These are phyloP conservation scores for Pythium utonaiense DNA, from an alignment of 352 stramenopile genomes.

Conservation along the genomic window DNA sequence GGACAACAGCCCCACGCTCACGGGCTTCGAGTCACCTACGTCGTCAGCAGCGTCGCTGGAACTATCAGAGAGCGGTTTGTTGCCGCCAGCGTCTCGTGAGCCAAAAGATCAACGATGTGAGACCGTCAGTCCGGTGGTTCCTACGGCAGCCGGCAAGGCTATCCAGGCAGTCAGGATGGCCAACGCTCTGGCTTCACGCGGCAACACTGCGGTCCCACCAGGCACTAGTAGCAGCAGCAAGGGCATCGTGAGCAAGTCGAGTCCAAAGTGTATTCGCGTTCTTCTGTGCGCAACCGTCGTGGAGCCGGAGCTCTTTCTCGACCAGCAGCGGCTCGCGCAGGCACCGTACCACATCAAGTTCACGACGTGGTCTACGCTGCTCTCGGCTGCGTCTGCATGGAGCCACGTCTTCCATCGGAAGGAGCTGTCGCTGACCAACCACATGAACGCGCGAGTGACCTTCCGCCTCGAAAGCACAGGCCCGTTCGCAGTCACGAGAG, in stretches of 20 bases:
- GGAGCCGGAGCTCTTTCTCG: conserved; percentile 58
- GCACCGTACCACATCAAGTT: conserved; percentile 57
- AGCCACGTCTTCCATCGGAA: conserved; percentile 47
- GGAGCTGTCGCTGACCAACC: conserved; percentile 59
- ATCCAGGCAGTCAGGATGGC: conserved; percentile 63
- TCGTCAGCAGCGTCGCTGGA: not conserved
- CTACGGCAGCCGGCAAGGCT: conserved; percentile 52
- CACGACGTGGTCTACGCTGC: conserved; percentile 68
- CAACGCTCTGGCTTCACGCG: conserved; percentile 45
- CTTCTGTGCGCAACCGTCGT: conserved; percentile 59
- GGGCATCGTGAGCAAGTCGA: conserved; percentile 6
- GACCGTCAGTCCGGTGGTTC: not conserved
- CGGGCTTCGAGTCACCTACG: not conserved
- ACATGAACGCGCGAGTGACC: conserved; percentile 47
- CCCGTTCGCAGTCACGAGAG: conserved; percentile 55
- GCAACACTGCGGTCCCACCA: not conserved
- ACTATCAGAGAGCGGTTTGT: not conserved
- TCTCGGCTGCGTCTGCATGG: conserved; percentile 16
- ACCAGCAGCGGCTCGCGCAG: conserved; percentile 27
- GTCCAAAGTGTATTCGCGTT: conserved; percentile 54
- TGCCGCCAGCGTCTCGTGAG: not conserved
- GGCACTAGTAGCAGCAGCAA: not conserved
- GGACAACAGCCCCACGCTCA: not conserved
- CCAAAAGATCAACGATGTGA: conserved; percentile 7
- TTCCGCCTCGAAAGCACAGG: conserved; percentile 68